Evolutionary conservation across 208 protist species (phyloP).

Genomic region (Leishmania aethiopica): DNA sequence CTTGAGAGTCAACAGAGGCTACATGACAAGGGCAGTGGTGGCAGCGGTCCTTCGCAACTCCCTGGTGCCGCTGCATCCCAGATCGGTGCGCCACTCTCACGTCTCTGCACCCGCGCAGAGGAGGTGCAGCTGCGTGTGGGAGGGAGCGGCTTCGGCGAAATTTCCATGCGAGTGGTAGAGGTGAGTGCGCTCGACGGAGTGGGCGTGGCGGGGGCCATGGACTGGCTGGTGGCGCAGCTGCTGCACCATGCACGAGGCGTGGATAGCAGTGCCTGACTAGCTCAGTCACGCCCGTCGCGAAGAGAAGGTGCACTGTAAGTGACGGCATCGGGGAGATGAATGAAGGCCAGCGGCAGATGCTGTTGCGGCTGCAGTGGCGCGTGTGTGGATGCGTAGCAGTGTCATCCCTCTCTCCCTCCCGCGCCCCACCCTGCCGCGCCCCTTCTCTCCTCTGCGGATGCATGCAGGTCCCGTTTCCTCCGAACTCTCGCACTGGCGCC

Average conservation of each 20-base stretch:
- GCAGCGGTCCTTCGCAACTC: not conserved
- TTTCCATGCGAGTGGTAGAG: conserved; percentile 46
- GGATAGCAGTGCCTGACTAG: conserved; percentile 13
- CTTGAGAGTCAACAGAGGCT: not conserved
- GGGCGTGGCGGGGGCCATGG: conserved; percentile 62
- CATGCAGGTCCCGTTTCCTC: too few relatives aligned
- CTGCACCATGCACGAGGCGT: conserved; percentile 36
- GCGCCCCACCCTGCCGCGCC: not conserved
- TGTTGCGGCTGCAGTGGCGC: not conserved
- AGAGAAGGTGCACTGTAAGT: not conserved
- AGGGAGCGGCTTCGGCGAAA: conserved; percentile 68
- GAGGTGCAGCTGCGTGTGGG: conserved; percentile 23
- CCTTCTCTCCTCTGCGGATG: not conserved
- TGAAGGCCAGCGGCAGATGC: not conserved
- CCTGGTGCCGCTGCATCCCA: not conserved
- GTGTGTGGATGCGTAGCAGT: not conserved
- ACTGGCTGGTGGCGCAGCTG: conserved; percentile 80
- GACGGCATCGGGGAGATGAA: not conserved
- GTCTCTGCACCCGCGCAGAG: conserved; percentile 7
- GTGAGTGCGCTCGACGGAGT: conserved; percentile 58
- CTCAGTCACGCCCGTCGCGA: not conserved
- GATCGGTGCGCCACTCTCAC: conserved; percentile 2
- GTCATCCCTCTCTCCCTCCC: not conserved
- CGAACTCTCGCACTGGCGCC: too few relatives aligned
- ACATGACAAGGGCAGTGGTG: not conserved